Base-by-base conservation (phyloP, 306 rosid genomes). In the Geum urbanum region DNA sequence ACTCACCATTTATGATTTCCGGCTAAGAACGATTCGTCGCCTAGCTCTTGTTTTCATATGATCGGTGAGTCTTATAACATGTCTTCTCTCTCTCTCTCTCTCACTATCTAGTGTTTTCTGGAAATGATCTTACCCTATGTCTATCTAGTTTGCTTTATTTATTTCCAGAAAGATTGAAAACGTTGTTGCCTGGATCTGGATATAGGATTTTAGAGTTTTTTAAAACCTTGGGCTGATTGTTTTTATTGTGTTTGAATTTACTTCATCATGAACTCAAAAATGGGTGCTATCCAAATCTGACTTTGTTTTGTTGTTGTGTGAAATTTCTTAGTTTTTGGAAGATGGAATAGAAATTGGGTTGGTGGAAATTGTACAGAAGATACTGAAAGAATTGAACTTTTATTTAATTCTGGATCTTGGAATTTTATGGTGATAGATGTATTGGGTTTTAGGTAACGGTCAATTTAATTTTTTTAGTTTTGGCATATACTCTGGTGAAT, bases 21-120 rank as follows among this genome's bases (percentile, higher is more conserved):
- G 5, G 41, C 47, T 64, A 19, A 9, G 35, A 76, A 72, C 27
- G 55, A 73, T 59, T 76, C 67, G 3, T 49, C 56, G 9, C 27
- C 59, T 74, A 47, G 51, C 70, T 0, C 65, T 15, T 60, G 47
- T 60, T 75, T 78, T 74, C 64, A 4, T 62, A 16, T 60, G 80
- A 74, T 82, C 85, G 86, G 88, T 91, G 76, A 86, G 90, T 78
- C 66, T 73, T 67, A 67, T 43, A 58, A 45, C 65, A 44, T 67
- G 7, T 45, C 37, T 39, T 52, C 51, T 11, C 60, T 50, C 6
- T 77, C 75, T 10, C 51, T n/a, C 8, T 60, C 13, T 7, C 37
- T 52, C 32, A 27, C 39, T 20, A 16, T 20, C 19, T 7, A 9
- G 37, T 32, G 37, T 5, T 74, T 32, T 35, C 55, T 54, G 43